Conservation (phyloP, 78 protist genomes). For the Andalucia godoyi region DNA sequence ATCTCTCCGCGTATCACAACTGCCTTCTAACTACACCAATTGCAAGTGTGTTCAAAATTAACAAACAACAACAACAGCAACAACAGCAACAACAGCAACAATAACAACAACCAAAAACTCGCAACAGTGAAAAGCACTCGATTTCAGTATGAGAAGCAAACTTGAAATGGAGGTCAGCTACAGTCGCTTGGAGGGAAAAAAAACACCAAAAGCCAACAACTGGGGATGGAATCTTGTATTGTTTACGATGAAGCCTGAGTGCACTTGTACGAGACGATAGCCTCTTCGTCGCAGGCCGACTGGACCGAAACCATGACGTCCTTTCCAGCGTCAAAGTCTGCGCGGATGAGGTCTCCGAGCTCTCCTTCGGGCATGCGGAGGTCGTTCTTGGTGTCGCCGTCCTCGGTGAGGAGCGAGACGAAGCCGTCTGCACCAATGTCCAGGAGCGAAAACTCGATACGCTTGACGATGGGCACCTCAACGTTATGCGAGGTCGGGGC, state of each 20-base stretch:
- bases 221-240: background rate
- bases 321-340: slow-evolving; percentile 27
- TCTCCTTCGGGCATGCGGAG: slow-evolving; percentile 35
- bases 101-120: too few species aligned
- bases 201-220: too few species aligned
- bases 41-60: too few species aligned
- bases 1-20: too few species aligned
- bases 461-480: slow-evolving; percentile 72
- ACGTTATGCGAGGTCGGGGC: slow-evolving; percentile 91
- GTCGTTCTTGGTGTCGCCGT: slow-evolving; percentile 47
- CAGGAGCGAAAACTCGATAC: slow-evolving; percentile 61
- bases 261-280: slow-evolving; percentile 26
- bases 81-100: too few species aligned
- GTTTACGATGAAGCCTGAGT: background rate
- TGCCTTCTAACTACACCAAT: too few species aligned
- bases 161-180: too few species aligned
- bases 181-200: too few species aligned
- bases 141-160: too few species aligned
- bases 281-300: slow-evolving; percentile 57
- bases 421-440: slow-evolving; percentile 55
- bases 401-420: slow-evolving; percentile 29
- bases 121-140: too few species aligned
- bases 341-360: slow-evolving; percentile 29
- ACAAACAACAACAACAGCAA: too few species aligned
- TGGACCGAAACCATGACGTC: slow-evolving; percentile 36